These are phyloP conservation scores for Coccomyxa subellipsoidea DNA, from an alignment of 163 green algal species.

Conservation along the genomic window DNA sequence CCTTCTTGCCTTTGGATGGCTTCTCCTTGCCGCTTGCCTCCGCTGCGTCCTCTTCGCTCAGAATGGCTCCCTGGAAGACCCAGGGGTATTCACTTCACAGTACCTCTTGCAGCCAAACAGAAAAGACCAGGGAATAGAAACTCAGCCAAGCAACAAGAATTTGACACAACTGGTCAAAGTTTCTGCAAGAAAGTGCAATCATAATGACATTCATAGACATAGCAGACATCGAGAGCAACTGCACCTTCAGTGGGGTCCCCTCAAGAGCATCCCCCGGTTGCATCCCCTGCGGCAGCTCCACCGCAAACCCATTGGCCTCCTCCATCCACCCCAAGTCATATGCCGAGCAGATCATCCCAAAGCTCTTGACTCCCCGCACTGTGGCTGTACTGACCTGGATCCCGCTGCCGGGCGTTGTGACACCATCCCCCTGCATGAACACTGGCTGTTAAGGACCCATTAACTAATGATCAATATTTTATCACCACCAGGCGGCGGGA, in stretches of 20 bases:
- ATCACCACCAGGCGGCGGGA: too few relatives aligned
- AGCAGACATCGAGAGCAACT: too few relatives aligned
- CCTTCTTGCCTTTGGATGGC: neutral
- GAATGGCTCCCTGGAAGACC: neutral
- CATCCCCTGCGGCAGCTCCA: constrained; percentile 52
- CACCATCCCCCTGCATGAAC: constrained; percentile 47
- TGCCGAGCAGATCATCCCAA: constrained; percentile 82
- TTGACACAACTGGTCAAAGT: too few relatives aligned
- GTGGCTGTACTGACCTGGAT: constrained; percentile 47
- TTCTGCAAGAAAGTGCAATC: too few relatives aligned
- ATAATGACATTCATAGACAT: too few relatives aligned
- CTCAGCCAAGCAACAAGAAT: neutral
- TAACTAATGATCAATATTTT: too few relatives aligned
- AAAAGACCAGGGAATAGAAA: neutral
- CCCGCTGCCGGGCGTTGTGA: constrained; percentile 54
- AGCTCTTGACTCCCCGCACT: constrained; percentile 73
- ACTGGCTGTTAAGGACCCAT: neutral
- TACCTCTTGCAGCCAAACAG: too few relatives aligned
- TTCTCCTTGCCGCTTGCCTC: neutral
- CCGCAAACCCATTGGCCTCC: constrained; percentile 52
- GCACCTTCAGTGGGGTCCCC: constrained; percentile 44
- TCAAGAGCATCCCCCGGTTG: constrained; percentile 47
- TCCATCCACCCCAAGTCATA: constrained; percentile 76
- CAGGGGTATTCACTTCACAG: too few relatives aligned
- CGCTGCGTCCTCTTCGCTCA: neutral